Evolutionary conservation across 331 rosid genomes (phyloP).

Genomic region (Malus hybrid): DNA sequence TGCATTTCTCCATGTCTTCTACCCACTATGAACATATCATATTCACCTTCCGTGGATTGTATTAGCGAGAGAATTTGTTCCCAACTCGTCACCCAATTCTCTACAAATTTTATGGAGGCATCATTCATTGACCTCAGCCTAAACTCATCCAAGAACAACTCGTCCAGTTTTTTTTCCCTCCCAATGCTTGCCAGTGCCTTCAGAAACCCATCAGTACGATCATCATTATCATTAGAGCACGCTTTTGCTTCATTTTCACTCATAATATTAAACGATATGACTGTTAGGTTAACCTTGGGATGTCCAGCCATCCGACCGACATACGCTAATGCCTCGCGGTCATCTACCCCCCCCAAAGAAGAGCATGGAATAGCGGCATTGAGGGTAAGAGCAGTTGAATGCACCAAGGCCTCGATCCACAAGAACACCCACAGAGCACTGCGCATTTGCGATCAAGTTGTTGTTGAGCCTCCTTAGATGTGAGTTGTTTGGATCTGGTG

Average conservation of each 20-base stretch:
- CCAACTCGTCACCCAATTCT: neutral
- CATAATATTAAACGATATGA: constrained; percentile 8
- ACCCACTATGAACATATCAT: constrained; percentile 21
- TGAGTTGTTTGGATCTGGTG: neutral
- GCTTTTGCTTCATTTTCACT: too few species aligned
- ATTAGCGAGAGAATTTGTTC: neutral
- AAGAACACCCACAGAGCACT: constrained; percentile 22
- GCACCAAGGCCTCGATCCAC: constrained; percentile 17
- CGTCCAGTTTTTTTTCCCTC: neutral
- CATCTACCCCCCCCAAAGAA: constrained; percentile 34
- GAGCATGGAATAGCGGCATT: constrained; percentile 13
- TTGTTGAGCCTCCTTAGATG: neutral
- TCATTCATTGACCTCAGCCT: neutral
- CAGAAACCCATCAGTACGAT: neutral
- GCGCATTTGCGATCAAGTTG: constrained; percentile 16
- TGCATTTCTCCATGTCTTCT: neutral
- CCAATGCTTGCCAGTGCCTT: neutral
- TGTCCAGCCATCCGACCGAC: constrained; percentile 19
- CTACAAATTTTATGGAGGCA: neutral
- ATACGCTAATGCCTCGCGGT: constrained; percentile 29
- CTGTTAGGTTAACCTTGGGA: constrained; percentile 7
- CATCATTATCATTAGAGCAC: too few species aligned
- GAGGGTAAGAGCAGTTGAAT: too few species aligned
- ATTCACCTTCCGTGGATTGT: neutral
- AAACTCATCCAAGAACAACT: constrained; percentile 6